Conservation (phyloP, 768 basidiomycete genomes). For the Myochromella boudieri region DNA sequence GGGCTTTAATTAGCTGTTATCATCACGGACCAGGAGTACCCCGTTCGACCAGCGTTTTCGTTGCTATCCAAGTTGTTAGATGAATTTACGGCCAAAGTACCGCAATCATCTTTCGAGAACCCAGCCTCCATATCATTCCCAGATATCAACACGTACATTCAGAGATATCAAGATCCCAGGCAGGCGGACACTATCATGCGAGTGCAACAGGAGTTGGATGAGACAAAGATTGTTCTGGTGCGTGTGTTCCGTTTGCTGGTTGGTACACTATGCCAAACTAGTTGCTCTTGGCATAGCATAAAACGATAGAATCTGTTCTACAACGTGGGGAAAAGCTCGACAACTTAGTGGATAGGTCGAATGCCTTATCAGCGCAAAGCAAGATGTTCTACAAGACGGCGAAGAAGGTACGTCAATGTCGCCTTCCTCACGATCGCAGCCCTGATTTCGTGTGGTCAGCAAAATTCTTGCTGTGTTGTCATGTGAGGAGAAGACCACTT, state of each 20-base stretch:
- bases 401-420: conserved; percentile 74
- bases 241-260: conserved; percentile 26
- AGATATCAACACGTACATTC: conserved; percentile 71
- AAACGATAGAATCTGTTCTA: conserved; percentile 97
- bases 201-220: conserved; percentile 96
- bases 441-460: conserved; percentile 43
- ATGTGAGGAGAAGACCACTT: conserved; percentile 49
- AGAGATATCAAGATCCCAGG: conserved; percentile 95
- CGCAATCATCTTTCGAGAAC: conserved; percentile 64
- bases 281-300: conserved; percentile 63
- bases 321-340: conserved; percentile 96
- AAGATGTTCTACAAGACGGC: conserved; percentile 99
- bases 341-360: conserved; percentile 91
- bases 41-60: conserved; percentile 94
- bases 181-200: conserved; percentile 98
- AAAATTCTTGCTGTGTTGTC: conserved; percentile 94
- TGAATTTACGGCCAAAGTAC: conserved; percentile 83
- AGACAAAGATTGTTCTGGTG: conserved; percentile 98
- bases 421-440: not conserved
- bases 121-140: conserved; percentile 75
- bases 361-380: conserved; percentile 82
- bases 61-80: conserved; percentile 91
- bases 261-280: not conserved
- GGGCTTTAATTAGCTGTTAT: conserved; percentile 63
- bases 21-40: conserved; percentile 95